Percentiles rank a stretch among this genome's conserved stretches.
phyloP scores from a whole-genome alignment of 2,329 filamentous ascomycete genomes.

The Penicillium sp. region DNA sequence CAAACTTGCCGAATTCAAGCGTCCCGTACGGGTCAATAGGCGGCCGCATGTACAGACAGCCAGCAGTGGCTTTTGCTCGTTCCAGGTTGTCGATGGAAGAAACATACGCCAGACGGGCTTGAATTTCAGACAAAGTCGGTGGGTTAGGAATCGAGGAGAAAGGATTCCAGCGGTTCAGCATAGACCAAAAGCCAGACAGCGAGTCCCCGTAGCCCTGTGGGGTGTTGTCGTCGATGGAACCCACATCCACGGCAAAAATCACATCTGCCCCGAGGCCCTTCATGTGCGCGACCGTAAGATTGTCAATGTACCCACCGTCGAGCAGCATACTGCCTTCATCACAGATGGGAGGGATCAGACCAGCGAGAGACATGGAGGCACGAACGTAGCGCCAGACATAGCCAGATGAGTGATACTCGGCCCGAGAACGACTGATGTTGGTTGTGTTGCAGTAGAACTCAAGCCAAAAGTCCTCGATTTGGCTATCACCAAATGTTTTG shows the following conservation, averaged over 20 bases:
- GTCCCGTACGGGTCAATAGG: conserved; percentile 92
- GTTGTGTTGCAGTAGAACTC: conserved; percentile 99
- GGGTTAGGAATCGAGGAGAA: conserved; percentile 85
- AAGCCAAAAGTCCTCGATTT: conserved; percentile 98
- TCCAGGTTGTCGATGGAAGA: conserved; percentile 91
- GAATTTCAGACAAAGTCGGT: conserved; percentile 90
- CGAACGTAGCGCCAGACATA: conserved; percentile 97
- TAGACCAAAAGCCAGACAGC: conserved; percentile 89
- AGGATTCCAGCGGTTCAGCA: conserved; percentile 94
- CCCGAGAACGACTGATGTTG: conserved; percentile 89
- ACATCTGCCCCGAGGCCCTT: conserved; percentile 86
- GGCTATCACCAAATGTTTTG: conserved; percentile 93
- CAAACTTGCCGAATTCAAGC: conserved; percentile 93
- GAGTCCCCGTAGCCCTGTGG: conserved; percentile 93
- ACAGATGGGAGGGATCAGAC: conserved; percentile 84
- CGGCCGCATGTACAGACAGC: conserved; percentile 93
- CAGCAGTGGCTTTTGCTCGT: conserved; percentile 80
- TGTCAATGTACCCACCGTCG: conserved; percentile 95
- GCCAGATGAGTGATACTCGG: conserved; percentile 89
- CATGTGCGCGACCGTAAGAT: conserved; percentile 95
- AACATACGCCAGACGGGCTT: conserved; percentile 89
- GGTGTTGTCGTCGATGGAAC: conserved; percentile 81
- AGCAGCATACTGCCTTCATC: conserved; percentile 96
- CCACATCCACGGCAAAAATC: conserved; percentile 94
- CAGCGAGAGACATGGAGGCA: conserved; percentile 93